Base-by-base conservation (phyloP, 2,329 filamentous ascomycete genomes). In the Parafenestella ontariensis region DNA sequence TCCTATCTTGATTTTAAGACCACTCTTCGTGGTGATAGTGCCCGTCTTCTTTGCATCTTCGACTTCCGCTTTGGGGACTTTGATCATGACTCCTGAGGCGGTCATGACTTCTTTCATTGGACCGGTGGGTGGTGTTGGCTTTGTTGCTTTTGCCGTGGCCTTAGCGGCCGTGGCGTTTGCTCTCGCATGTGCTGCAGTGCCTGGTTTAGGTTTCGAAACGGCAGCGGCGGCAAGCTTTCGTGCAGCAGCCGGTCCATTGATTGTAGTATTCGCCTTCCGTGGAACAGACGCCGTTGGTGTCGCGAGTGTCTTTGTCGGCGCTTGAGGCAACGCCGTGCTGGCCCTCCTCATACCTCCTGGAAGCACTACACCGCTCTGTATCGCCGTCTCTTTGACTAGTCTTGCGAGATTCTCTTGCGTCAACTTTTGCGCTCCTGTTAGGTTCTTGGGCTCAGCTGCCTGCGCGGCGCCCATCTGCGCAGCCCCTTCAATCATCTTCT, bases 341-440 rank as follows among this genome's bases (percentile, higher is more conserved):
- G 68, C 65, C 52, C 69, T 61, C 48, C 68, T 64, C 61, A 67
- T 62, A 1, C 69, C 69, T 8, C 66, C 64, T 4, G 73, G 71
- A 42, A 74, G 49, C 2, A 72, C 71, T 18, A 66, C 71, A 3
- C 73, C 73, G 47, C 68, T 72, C 49, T 70, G 65, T 33, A 75
- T 74, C 1, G 73, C 73, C 3, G 71, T 76, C 59, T 76, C 73
- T 47, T 75, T 76, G 6, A 76, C 73, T 5, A 76, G 44, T 43
- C 70, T 73, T 1, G 73, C 73, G 10, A 76, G 57, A 28, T 76
- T 75, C 49, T 74, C 73, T 50, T 76, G 73, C 4, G 73, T 76
- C 1, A 76, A 46, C 21, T 69, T 62, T 36, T 74, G 72, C 7
- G 69, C 64, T 31, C 70, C 62, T 1, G 62, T 65, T 24, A 64